Conservation (phyloP, 1,284 basidiomycete genomes). For the Austroboletus olivaceoglutinosus region DNA sequence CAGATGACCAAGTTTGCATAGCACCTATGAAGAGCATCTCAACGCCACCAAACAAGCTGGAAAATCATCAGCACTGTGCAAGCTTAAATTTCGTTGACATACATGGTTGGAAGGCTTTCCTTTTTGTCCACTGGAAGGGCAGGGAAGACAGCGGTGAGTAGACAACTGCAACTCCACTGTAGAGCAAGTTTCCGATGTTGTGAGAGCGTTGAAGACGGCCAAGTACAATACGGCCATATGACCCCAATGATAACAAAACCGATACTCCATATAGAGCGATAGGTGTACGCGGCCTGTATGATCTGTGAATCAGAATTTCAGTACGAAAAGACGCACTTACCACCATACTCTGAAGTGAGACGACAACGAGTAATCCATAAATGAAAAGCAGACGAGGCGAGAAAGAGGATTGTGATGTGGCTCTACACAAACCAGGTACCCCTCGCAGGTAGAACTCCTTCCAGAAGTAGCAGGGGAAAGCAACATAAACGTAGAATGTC, state of each 20-base stretch:
- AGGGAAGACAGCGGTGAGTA: constrained; percentile 65
- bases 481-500: constrained; percentile 77
- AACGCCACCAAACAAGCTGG: constrained; percentile 31
- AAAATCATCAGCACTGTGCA: constrained; percentile 13
- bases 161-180: constrained; percentile 56
- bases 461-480: constrained; percentile 81
- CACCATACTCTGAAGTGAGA: constrained; percentile 67
- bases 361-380: constrained; percentile 37
- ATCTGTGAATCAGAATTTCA: neutral
- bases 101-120: constrained; percentile 66
- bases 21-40: constrained; percentile 27
- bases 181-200: constrained; percentile 33
- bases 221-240: constrained; percentile 61
- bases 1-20: constrained; percentile 8
- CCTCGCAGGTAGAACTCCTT: constrained; percentile 43
- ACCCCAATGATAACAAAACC: constrained; percentile 66
- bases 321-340: constrained; percentile 41
- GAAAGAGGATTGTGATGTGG: constrained; percentile 21
- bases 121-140: constrained; percentile 71
- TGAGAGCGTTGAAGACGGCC: constrained; percentile 38
- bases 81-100: constrained; percentile 23
- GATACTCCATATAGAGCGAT: constrained; percentile 70
- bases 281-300: constrained; percentile 63
- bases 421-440: constrained; percentile 23
- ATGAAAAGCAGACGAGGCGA: constrained; percentile 22